These are phyloP conservation scores for Syzygium grande DNA, from an alignment of 345 rosid genomes.

Conservation along the genomic window DNA sequence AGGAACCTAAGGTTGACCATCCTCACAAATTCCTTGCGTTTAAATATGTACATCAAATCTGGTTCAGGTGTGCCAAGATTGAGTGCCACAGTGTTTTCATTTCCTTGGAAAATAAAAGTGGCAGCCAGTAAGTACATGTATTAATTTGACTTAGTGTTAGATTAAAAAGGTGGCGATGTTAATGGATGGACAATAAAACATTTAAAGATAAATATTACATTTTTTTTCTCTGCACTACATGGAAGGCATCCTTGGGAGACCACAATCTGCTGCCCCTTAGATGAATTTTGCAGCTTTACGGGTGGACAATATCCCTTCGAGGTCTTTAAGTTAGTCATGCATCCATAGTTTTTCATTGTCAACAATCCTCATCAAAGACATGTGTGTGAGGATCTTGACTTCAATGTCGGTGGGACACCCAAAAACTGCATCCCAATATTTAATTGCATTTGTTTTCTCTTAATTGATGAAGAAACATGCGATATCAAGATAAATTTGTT, in stretches of 20 bases:
- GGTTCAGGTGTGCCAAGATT: neutral
- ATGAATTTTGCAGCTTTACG: neutral
- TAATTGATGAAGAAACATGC: neutral
- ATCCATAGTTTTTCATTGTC: neutral
- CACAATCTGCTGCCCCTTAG: neutral
- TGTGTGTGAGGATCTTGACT: neutral
- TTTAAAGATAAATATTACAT: too few relatives aligned
- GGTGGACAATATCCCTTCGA: neutral
- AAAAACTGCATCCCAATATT: neutral
- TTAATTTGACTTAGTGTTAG: neutral
- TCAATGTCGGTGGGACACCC: too few relatives aligned
- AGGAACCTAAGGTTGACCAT: neutral
- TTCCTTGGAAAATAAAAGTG: neutral
- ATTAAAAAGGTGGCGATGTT: fast-evolving
- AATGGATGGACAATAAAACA: too few relatives aligned
- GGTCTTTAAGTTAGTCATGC: neutral
- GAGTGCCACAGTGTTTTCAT: fast-evolving
- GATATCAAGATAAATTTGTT: neutral
- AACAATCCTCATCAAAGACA: neutral
- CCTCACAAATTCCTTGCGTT: fast-evolving
- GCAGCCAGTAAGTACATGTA: neutral
- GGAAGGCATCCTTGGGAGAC: too few relatives aligned
- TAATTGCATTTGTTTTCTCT: neutral
- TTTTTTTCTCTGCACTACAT: neutral
- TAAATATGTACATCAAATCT: fast-evolving